Base-by-base conservation (phyloP, 805 yeast species). In the Grigorovia yakushimaensis region DNA sequence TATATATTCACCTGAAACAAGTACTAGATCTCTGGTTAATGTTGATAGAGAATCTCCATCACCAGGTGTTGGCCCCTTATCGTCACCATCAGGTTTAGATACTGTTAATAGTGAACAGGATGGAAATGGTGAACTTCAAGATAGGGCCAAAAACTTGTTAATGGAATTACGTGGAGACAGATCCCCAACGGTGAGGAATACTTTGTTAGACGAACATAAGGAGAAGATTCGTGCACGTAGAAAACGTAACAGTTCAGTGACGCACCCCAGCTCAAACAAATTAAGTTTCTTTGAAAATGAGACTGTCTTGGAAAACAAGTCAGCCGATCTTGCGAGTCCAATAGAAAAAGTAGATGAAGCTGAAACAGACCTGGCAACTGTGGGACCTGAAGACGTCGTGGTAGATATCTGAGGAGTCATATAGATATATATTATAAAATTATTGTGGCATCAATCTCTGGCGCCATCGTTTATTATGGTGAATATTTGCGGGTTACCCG, bases 141-240 rank as follows among this genome's bases (percentile, higher is more conserved):
- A 61, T 38, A 71, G 88, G 51, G 93, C 91, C 0, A 72, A 84
- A 60, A 74, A 70, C 45, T 70, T 84, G 49, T 67, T 84, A 18
- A 75, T 73, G 56, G 88, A 81, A 55, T 65, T 84, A 20, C 69
- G 89, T 56, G 71, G 72, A 7, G 60, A 64, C 22, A 49, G 52
- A 1, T 51, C 53, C 0, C 58, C 65, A 5, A 53, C 54, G 17
- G 58, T 54, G 36, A 50, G 53, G 5, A 54, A 50, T 37, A 65
- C 55, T 5, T 36, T 47, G 2, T 27, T 58, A 9, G 57, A 54
- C 37, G 63, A 59, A 15, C 66, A 61, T 44, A 59, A 55, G 45
- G 61, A 57, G 44, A 59, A 47, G 41, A 27, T 63, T 38, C 55
- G 65, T 38, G 60, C 64, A 4, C 54, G 62, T 22, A 54, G 60